phyloP scores from a whole-genome alignment of 2,329 filamentous ascomycete genomes.

The Didymella lethalis region DNA sequence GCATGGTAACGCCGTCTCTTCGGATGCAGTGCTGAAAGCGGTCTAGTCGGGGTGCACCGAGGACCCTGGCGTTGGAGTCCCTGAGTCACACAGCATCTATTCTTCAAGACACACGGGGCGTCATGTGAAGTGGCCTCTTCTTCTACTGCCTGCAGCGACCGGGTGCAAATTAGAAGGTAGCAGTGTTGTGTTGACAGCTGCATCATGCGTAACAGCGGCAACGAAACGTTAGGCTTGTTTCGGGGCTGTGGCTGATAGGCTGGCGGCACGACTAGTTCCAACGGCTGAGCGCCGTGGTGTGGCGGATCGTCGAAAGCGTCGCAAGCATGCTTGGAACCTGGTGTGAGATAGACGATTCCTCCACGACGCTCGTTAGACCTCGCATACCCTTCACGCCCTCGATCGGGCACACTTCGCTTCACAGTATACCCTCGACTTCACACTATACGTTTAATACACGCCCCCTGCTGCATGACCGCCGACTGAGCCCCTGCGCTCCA shows the following conservation, averaged over 20 bases:
- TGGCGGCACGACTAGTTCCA: neutral
- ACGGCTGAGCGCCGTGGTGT: conserved; percentile 14
- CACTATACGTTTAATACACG: neutral
- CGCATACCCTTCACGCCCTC: neutral
- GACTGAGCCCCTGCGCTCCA: conserved; percentile 32
- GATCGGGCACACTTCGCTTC: conserved; percentile 12
- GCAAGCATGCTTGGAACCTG: neutral
- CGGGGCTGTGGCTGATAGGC: neutral
- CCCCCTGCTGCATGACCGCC: conserved; percentile 40
- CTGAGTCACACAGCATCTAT: neutral
- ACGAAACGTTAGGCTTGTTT: conserved; percentile 2
- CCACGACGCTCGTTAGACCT: conserved; percentile 17
- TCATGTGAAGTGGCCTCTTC: conserved; percentile 14
- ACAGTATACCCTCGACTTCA: neutral
- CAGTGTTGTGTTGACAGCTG: neutral
- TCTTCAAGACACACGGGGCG: neutral
- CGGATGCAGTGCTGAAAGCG: conserved; percentile 14
- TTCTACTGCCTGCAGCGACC: neutral
- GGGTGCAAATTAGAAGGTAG: neutral
- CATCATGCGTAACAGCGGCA: conserved; percentile 11
- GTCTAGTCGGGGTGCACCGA: neutral
- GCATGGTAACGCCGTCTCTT: neutral
- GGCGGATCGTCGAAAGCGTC: conserved; percentile 11
- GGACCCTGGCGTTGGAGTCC: conserved; percentile 5
- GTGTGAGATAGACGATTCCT: neutral